Base-by-base conservation (phyloP, 495 filamentous ascomycete species). In the Chaetomidium leptoderma region DNA sequence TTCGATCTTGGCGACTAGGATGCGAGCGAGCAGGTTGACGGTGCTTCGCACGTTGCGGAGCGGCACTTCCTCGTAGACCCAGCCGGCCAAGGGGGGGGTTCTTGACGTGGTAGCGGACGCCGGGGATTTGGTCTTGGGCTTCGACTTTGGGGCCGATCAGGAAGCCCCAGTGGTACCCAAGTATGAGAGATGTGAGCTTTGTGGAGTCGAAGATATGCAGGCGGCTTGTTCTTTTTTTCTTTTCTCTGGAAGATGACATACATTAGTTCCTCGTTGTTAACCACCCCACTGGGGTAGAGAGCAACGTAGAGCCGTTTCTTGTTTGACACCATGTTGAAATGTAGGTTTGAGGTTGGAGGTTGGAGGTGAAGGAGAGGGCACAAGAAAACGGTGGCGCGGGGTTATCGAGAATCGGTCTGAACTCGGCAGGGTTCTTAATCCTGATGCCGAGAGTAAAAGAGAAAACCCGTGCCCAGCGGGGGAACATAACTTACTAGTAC, bases 101-200 rank as follows among this genome's bases (percentile, higher is more conserved):
- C n/a, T 40, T 52, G 35, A 52, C 49, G 23, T 52, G 49, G 49
- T 52, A 52, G 14, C 49, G 49, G 2, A n/a, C 23, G 33, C 49
- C 49, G 2, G 21, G 21, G 10, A 50, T 32, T 24, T 36, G 14
- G 5, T 33, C 7, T 1, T 6, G 17, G 30, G 17, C 4, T 37
- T 50, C 47, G 19, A 23, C 6, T n/a, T 52, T 52, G 35, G 35
- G 49, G 0, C 49, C 49, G 23, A 40, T 10, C 35, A 40, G 49
- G 16, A 53, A 39, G 35, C 33, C 49, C 49, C 49, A 53, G 35
- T 29, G 33, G 35, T 53, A 29, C 4, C 36, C 30, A 26, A 24
- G 39, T n/a, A 37, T n/a, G n/a, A 4, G 35, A 10, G 35, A 16
- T 37, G 14, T 37, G 14, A n/a, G 35, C 35, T 21, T 19, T n/a